Percentiles rank a stretch among this genome's conserved stretches.
Evolutionary conservation across 83 land plant species (phyloP).

Genomic region (Larix sibirica): DNA sequence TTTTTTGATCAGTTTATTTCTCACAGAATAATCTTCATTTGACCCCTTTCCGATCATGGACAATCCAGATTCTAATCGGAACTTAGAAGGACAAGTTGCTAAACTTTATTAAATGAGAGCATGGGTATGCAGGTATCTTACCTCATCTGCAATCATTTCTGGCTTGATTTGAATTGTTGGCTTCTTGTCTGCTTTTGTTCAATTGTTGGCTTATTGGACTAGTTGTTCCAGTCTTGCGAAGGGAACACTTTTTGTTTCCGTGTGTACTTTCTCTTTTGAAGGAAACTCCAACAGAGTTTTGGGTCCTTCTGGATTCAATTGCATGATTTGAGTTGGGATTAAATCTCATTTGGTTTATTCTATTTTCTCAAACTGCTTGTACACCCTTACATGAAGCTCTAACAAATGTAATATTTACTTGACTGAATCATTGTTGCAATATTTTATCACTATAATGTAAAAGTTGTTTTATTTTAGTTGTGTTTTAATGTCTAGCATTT

Average conservation of each 20-base stretch:
- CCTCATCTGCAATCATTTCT: neutral
- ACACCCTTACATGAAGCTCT: neutral
- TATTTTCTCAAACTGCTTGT: neutral
- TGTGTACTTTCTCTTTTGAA: too few species aligned
- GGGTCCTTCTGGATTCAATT: neutral
- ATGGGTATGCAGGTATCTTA: neutral
- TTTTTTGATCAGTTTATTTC: too few species aligned
- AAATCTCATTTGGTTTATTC: neutral
- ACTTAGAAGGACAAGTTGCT: too few species aligned
- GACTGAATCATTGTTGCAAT: too few species aligned
- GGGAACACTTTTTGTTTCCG: too few species aligned
- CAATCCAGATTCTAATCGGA: too few species aligned
- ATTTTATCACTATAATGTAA: neutral
- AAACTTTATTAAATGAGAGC: neutral
- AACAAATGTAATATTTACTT: too few species aligned
- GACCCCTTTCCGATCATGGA: too few species aligned
- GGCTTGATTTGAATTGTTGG: neutral
- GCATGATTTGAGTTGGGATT: neutral
- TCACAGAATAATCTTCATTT: too few species aligned
- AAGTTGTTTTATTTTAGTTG: neutral
- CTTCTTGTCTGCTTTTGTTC: neutral
- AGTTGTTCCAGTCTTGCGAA: too few species aligned
- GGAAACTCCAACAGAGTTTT: too few species aligned
- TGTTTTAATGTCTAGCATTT: neutral
- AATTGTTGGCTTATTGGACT: neutral